phyloP scores from a whole-genome alignment of 768 basidiomycete genomes.

The Russula abietina region DNA sequence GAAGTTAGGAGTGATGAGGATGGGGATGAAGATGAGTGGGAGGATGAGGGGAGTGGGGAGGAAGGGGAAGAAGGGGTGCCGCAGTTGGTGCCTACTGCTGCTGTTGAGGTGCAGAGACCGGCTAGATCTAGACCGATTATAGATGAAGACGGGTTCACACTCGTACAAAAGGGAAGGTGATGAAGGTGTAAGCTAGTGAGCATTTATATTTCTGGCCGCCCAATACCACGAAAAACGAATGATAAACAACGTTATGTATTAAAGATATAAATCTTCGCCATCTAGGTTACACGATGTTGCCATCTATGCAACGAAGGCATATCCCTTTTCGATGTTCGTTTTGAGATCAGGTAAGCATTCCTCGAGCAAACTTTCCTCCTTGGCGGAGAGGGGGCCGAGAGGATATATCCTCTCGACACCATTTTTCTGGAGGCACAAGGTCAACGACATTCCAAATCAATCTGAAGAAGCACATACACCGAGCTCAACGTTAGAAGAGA shows the following conservation, averaged over 20 bases:
- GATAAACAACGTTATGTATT: constrained; percentile 18
- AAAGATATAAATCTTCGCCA: constrained; percentile 9
- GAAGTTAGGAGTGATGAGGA: constrained; percentile 38
- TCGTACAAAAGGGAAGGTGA: constrained; percentile 51
- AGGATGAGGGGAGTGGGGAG: constrained; percentile 32
- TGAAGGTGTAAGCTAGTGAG: constrained; percentile 20
- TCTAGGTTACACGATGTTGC: constrained; percentile 12
- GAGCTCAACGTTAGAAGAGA: constrained; percentile 91
- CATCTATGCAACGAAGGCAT: constrained; percentile 51
- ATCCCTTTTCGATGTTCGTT: constrained; percentile 98
- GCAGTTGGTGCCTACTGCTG: constrained; percentile 40
- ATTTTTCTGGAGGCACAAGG: constrained; percentile 43
- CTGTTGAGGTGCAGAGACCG: constrained; percentile 22
- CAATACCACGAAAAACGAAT: background rate
- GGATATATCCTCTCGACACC: constrained; percentile 93
- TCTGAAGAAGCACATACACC: constrained; percentile 51
- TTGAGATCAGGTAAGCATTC: constrained; percentile 88
- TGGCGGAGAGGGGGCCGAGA: constrained; percentile 68
- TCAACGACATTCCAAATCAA: background rate
- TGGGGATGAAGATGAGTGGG: constrained; percentile 43
- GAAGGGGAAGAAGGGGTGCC: constrained; percentile 48
- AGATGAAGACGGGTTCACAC: constrained; percentile 90
- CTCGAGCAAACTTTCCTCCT: constrained; percentile 81
- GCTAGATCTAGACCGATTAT: constrained; percentile 60
- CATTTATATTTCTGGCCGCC: constrained; percentile 2